Conservation (phyloP, 1,139 yeast species). For the Pichia sp. region DNA sequence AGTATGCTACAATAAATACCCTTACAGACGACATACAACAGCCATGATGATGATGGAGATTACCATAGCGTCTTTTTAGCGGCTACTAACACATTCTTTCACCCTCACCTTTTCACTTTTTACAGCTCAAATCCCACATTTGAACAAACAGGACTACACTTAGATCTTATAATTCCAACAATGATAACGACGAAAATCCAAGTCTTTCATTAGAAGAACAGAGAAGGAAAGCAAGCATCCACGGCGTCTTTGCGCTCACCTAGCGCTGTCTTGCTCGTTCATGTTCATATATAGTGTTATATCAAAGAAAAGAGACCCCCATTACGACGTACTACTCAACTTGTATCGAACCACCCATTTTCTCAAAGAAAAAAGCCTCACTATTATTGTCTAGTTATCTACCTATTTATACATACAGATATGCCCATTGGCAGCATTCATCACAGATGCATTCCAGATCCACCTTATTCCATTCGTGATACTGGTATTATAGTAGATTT, state of each 20-base stretch:
- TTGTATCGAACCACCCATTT: constrained; percentile 3
- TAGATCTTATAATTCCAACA: not conserved
- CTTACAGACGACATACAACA: not conserved
- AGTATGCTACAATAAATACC: not conserved
- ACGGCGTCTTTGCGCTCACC: not conserved
- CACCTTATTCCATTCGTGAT: not conserved
- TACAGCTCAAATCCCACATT: constrained; percentile 14
- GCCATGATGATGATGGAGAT: not conserved
- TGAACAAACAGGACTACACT: constrained; percentile 9
- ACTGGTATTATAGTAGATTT: not conserved
- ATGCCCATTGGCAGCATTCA: not conserved
- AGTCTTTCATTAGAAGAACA: not conserved
- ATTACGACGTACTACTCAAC: constrained; percentile 12
- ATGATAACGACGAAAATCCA: not conserved
- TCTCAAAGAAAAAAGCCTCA: not conserved
- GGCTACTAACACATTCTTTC: constrained; percentile 2
- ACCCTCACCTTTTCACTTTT: not conserved
- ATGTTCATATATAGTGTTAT: not conserved
- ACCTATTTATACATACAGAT: not conserved
- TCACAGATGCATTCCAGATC: not conserved
- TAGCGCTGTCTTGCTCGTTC: not conserved
- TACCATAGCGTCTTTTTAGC: not conserved
- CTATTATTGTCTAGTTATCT: not conserved
- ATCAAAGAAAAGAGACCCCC: not conserved
- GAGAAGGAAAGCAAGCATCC: not conserved